Evolutionary conservation across 2,329 filamentous ascomycete species (phyloP), one percentile per base, ranked within the genome.

Genomic region (Calonectria crousiana): DNA sequence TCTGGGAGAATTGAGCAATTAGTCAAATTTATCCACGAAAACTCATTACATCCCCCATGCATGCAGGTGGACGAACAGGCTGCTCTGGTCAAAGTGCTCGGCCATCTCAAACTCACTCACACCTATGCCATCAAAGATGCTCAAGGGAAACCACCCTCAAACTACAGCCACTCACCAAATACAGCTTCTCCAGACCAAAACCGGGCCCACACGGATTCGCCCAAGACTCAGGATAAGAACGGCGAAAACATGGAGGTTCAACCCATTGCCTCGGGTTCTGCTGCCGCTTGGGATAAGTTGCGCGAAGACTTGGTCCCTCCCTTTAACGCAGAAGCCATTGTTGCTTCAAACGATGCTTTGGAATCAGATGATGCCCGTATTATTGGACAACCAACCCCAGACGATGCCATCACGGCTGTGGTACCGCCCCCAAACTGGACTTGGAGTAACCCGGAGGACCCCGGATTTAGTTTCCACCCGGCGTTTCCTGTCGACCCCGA

Each of bases 1-100:
- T 74, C 74, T 8, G 62, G 69, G 4, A 68, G 75, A 16, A 76
- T 77, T 18, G 72, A 77, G 58, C 73, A 78, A 26, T 70, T 78
- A 6, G 73, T 69, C 49, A 82, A 84, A 30, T 87, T 86, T 36
- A 87, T 87, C n/a, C 75, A 82, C 56, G 84, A 86, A 23, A 80
- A 85, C 75, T 84, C 84, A 4, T 78, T 87, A 4, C 79, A 84
- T 36, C 82, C 84, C 2, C 85, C 85, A 0, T 74, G 77, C 0
- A 86, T 87, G 85, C 44, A 71, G 20, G 69, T 73, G 32, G 76
- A 79, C 23, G 78, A 79, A 14, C 76, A 75, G 44, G 64, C 23
- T 5, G 58, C 73, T 8, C 64, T 78, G 41, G 67, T 71, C 6
- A 77, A 76, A 38, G 76, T 77, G 3, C 60, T 78, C 10, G 73